A percentile compares a stretch with the other conserved stretches of the same genome.
Conservation (phyloP, 1,284 basidiomycete species). For the Cryptococcus floricola region DNA sequence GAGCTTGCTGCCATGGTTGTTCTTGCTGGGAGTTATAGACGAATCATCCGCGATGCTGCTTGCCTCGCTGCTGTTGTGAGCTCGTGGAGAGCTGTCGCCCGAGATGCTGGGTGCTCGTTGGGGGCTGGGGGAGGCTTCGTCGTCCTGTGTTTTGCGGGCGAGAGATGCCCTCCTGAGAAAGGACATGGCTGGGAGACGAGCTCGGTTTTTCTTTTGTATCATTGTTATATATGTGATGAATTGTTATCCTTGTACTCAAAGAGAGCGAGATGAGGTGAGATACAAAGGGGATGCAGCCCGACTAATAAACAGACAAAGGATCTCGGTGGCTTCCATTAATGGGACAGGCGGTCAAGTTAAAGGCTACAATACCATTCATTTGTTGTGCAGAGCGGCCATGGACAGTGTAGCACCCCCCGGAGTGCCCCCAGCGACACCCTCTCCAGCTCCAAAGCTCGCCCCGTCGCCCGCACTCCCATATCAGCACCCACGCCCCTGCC, state of each 20-base stretch:
- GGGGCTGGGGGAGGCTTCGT: slow-evolving; percentile 1
- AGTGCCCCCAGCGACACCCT: background rate
- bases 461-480: background rate
- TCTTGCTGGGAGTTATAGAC: slow-evolving; percentile 8
- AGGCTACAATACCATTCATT: too few relatives aligned
- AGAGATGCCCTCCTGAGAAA: slow-evolving; percentile 24
- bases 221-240: too few relatives aligned
- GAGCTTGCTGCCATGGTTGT: slow-evolving; percentile 1
- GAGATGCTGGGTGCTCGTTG: slow-evolving; percentile 5
- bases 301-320: too few relatives aligned
- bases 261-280: too few relatives aligned
- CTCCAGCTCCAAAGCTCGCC: background rate
- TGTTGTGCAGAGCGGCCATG: background rate
- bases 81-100: slow-evolving; percentile 19
- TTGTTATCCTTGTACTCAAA: too few relatives aligned
- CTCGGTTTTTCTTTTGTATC: too few relatives aligned
- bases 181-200: background rate
- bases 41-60: slow-evolving; percentile 13
- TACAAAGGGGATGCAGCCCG: too few relatives aligned
- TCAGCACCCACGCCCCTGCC: background rate
- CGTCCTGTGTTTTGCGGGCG: slow-evolving; percentile 16
- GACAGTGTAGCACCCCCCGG: background rate
- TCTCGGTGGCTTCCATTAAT: background rate
- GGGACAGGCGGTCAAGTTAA: too few relatives aligned
- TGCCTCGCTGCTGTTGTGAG: slow-evolving; percentile 19